These are phyloP conservation scores for Phaseolus coccineus DNA, from an alignment of 331 rosid genomes.

Conservation along the genomic window DNA sequence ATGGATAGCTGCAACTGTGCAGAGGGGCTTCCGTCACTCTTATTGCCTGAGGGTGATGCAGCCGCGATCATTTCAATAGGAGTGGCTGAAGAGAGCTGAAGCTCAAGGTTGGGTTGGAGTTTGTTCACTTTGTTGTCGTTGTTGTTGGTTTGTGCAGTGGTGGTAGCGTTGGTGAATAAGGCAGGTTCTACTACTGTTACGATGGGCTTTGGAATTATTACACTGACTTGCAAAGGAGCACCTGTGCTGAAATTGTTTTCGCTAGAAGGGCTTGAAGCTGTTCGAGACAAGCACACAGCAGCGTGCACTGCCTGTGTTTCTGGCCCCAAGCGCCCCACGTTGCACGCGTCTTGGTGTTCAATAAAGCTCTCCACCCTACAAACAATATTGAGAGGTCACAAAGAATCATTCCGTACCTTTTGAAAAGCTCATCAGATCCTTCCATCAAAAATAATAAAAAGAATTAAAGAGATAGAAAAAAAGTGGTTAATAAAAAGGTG, in stretches of 20 bases:
- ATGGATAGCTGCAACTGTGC: conserved; percentile 79
- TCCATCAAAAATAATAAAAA: background rate
- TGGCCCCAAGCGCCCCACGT: conserved; percentile 65
- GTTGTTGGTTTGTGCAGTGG: conserved; percentile 33
- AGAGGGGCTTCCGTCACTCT: conserved; percentile 48
- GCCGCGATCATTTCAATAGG: background rate
- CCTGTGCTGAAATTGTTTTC: conserved; percentile 77
- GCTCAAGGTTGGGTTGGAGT: conserved; percentile 72
- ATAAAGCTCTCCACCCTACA: conserved; percentile 97
- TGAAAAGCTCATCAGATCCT: background rate
- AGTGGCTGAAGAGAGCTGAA: conserved; percentile 75
- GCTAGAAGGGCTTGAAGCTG: conserved; percentile 92
- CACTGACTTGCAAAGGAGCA: conserved; percentile 45
- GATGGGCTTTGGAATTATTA: conserved; percentile 48
- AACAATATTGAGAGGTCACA: background rate
- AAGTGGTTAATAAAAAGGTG: conserved; percentile 45
- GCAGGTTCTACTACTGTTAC: conserved; percentile 43
- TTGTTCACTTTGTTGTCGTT: conserved; percentile 27
- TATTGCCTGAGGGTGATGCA: background rate
- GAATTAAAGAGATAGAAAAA: conserved; percentile 36
- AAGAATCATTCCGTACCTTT: background rate
- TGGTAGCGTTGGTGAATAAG: conserved; percentile 46
- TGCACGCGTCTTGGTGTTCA: conserved; percentile 98
- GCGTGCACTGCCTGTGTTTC: conserved; percentile 51
- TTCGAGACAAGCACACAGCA: conserved; percentile 74